These are phyloP conservation scores for Sporobolomyces phaffii DNA, from an alignment of 768 basidiomycete species.

Conservation along the genomic window DNA sequence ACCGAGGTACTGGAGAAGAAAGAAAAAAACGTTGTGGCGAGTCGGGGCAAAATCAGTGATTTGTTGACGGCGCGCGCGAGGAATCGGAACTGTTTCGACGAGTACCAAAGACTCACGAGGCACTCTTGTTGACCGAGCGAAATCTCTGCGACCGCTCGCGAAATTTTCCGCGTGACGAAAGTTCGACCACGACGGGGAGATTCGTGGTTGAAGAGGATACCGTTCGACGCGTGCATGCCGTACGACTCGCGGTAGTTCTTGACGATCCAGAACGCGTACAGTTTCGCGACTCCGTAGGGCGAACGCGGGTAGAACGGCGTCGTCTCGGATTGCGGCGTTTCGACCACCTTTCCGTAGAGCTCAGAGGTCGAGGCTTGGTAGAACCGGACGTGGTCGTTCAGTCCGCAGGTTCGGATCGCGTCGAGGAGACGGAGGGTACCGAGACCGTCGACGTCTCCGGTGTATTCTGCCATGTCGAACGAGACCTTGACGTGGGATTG, in stretches of 20 bases:
- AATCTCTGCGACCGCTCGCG: slow-evolving; percentile 88
- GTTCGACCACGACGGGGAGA: slow-evolving; percentile 89
- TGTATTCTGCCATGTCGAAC: slow-evolving; percentile 99
- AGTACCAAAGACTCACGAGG: slow-evolving; percentile 46
- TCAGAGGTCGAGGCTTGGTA: slow-evolving; percentile 98
- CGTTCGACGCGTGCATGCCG: slow-evolving; percentile 93
- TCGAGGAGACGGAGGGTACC: slow-evolving; percentile 93
- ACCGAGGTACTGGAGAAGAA: slow-evolving; percentile 60
- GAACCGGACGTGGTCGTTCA: slow-evolving; percentile 87
- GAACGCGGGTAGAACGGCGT: slow-evolving; percentile 98
- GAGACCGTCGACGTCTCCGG: slow-evolving; percentile 90
- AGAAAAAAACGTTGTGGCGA: background rate
- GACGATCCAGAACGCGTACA: slow-evolving; percentile 52
- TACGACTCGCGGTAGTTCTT: slow-evolving; percentile 66
- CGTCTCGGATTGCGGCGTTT: slow-evolving; percentile 89
- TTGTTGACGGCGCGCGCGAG: no score
- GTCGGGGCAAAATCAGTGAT: no score
- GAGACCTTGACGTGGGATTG: slow-evolving; percentile 99
- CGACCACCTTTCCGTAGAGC: slow-evolving; percentile 91
- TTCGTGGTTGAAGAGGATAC: slow-evolving; percentile 97
- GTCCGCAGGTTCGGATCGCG: slow-evolving; percentile 88
- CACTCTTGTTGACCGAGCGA: slow-evolving; percentile 78
- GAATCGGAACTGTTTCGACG: no score
- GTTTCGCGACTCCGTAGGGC: slow-evolving; percentile 91
- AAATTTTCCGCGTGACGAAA: slow-evolving; percentile 92